phyloP scores from a whole-genome alignment of 2,329 filamentous ascomycete genomes.

The Hypoxylon rubiginosum region DNA sequence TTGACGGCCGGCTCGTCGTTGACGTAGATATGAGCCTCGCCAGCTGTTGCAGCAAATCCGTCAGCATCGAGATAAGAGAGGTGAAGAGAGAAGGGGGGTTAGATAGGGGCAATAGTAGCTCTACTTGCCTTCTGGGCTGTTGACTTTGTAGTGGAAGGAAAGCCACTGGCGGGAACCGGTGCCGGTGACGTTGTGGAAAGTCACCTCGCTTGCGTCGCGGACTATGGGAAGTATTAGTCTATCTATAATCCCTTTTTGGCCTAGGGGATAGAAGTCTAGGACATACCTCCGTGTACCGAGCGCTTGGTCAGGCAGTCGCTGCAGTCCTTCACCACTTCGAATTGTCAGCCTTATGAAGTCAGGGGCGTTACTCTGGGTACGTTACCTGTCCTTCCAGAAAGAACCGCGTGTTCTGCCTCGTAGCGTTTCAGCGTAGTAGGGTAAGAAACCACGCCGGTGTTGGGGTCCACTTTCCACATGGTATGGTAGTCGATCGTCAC shows the following conservation, averaged over 20 bases:
- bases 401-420: conserved; percentile 50
- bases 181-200: conserved; percentile 55
- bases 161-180: conserved; percentile 55
- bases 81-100: too few species aligned
- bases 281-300: conserved; percentile 38
- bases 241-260: not conserved
- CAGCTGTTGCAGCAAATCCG: conserved; percentile 39
- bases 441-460: conserved; percentile 54
- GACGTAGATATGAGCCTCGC: conserved; percentile 53
- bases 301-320: conserved; percentile 39
- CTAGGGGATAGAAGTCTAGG: not conserved
- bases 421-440: conserved; percentile 53
- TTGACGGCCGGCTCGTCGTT: conserved; percentile 54
- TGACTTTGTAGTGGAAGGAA: conserved; percentile 54
- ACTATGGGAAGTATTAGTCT: conserved; percentile 37
- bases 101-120: not conserved
- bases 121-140: conserved; percentile 46
- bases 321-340: conserved; percentile 37
- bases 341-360: conserved; percentile 15
- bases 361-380: conserved; percentile 1
- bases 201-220: conserved; percentile 46
- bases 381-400: conserved; percentile 48
- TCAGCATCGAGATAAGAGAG: conserved; percentile 3
- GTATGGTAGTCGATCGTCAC: conserved; percentile 55
- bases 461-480: conserved; percentile 57